A percentile compares a stretch with the other conserved stretches of the same genome.
Evolutionary conservation across 225 moss, liverwort and hornwort species (phyloP).

Genomic region (Climacium dendroides): DNA sequence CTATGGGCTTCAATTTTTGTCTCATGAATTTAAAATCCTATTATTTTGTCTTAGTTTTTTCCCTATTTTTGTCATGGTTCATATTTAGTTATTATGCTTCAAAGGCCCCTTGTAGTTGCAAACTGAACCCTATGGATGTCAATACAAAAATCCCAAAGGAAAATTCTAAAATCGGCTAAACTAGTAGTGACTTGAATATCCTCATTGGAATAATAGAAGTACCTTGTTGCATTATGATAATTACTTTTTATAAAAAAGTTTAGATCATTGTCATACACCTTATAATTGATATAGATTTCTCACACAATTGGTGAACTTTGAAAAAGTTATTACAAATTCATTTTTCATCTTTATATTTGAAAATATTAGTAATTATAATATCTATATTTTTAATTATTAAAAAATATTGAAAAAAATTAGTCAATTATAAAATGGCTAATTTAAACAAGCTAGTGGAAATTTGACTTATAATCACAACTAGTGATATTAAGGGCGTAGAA

Average conservation of each 20-base stretch:
- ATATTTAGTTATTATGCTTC: no score
- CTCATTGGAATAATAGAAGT: neutral
- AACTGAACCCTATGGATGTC: no score
- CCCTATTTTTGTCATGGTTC: neutral
- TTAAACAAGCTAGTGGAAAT: neutral
- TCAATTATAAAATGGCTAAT: neutral
- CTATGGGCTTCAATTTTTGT: no score
- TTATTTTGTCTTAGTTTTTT: no score
- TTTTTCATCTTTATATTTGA: neutral
- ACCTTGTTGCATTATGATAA: neutral
- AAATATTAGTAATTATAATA: neutral
- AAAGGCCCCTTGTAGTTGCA: no score
- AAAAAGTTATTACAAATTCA: no score
- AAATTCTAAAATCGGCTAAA: no score
- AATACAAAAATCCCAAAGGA: no score
- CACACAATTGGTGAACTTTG: no score
- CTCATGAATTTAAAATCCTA: no score
- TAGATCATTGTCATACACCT: neutral
- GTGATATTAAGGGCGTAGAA: neutral
- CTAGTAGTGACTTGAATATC: rapidly evolving
- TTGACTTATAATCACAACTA: neutral
- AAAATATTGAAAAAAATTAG: neutral
- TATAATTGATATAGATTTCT: no score
- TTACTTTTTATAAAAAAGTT: neutral
- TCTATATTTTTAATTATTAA: neutral